Percentiles rank a stretch among this genome's conserved stretches.
Conservation (phyloP, 2,329 filamentous ascomycete genomes). For the Botrytis fabae region DNA sequence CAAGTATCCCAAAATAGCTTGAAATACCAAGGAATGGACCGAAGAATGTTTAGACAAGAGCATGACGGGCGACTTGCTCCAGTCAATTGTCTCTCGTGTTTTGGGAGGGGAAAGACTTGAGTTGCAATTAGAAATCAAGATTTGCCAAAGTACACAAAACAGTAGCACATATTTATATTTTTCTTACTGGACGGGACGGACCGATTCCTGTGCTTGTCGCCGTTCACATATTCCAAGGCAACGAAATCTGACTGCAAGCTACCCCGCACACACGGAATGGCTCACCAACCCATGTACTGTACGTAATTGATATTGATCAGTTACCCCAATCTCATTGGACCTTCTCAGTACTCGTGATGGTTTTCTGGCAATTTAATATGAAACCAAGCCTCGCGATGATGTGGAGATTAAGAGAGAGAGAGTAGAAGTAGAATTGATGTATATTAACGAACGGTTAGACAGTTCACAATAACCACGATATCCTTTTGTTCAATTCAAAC, state of each 20-base stretch:
- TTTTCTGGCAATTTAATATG: not conserved
- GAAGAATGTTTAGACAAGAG: not conserved
- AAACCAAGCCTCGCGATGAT: not conserved
- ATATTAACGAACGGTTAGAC: not conserved
- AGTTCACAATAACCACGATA: not conserved
- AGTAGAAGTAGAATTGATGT: not conserved
- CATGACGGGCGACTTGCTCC: not conserved
- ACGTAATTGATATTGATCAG: not conserved
- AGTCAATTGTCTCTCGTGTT: not conserved
- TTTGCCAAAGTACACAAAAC: not conserved
- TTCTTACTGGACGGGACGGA: not conserved
- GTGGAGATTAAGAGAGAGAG: not conserved
- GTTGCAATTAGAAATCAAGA: not conserved
- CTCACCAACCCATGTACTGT: not conserved
- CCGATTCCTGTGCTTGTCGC: not conserved
- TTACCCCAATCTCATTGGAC: not conserved
- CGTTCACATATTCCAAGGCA: not conserved
- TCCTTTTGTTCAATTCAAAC: not conserved
- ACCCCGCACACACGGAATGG: constrained; percentile 5
- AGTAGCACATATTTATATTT: not conserved
- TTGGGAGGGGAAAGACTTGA: not conserved
- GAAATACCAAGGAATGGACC: not conserved
- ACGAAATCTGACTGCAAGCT: not conserved
- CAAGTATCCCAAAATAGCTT: not conserved
- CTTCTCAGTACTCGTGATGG: not conserved